phyloP scores from a whole-genome alignment of 371 early-diverging fungal genomes.

The Coemansia sp. region DNA sequence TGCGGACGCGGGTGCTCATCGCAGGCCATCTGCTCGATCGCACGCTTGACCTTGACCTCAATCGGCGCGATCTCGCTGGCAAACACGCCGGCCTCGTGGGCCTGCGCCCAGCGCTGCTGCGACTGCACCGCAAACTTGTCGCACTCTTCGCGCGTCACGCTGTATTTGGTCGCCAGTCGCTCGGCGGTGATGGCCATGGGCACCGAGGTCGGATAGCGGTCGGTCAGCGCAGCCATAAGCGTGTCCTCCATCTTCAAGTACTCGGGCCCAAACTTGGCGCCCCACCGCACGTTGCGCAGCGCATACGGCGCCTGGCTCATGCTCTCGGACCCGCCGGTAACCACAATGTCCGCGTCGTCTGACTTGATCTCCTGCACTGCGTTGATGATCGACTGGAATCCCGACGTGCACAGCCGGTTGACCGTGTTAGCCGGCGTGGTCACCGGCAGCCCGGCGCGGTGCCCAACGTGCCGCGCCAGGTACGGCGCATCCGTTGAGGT shows the following conservation, averaged over 20 bases:
- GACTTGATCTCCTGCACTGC: slow-evolving; percentile 86
- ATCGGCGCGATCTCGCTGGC: slow-evolving; percentile 83
- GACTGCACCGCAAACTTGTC: slow-evolving; percentile 82
- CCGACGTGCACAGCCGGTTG: slow-evolving; percentile 95
- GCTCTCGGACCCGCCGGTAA: slow-evolving; percentile 92
- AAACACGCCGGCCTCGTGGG: slow-evolving; percentile 73
- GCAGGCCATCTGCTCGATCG: slow-evolving; percentile 57
- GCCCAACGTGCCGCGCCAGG: slow-evolving; percentile 91
- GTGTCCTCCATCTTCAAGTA: slow-evolving; percentile 81
- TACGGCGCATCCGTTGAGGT: slow-evolving; percentile 82
- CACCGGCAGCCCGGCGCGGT: slow-evolving; percentile 79
- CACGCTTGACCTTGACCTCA: slow-evolving; percentile 79
- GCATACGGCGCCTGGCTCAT: slow-evolving; percentile 92
- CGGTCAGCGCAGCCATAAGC: slow-evolving; percentile 80
- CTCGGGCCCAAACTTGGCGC: slow-evolving; percentile 85
- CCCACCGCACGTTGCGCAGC: slow-evolving; percentile 77
- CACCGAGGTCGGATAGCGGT: slow-evolving; percentile 78
- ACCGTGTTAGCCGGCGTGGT: slow-evolving; percentile 84
- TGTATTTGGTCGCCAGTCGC: slow-evolving; percentile 84
- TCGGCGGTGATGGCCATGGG: slow-evolving; percentile 98
- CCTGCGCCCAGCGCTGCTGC: slow-evolving; percentile 72
- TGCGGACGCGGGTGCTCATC: slow-evolving; percentile 94
- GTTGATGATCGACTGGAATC: slow-evolving; percentile 91
- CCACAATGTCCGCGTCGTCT: slow-evolving; percentile 82
- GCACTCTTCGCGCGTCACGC: slow-evolving; percentile 78